Evolutionary conservation across 768 basidiomycete species (phyloP).

Genomic region (Suillus sp.): DNA sequence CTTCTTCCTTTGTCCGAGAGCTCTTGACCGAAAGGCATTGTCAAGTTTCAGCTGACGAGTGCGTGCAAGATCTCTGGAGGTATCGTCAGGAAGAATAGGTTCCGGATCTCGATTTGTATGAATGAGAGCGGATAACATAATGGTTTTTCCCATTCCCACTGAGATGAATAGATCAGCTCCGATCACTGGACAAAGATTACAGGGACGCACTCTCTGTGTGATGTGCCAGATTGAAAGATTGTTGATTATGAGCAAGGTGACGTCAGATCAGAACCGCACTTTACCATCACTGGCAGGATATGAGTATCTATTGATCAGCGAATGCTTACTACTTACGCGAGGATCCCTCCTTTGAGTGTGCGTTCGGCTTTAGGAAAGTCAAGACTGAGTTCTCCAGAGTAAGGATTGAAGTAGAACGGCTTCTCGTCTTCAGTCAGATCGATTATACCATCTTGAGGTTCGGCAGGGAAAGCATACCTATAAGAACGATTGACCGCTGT

Average conservation of each 20-base stretch:
- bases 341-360: conserved; percentile 81
- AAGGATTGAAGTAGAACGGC: conserved; percentile 87
- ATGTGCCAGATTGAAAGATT: conserved; percentile 4
- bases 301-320: conserved; percentile 13
- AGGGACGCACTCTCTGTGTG: conserved; percentile 50
- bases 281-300: conserved; percentile 38
- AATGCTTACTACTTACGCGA: conserved; percentile 63
- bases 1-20: conserved; percentile 33
- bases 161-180: conserved; percentile 14
- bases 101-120: conserved; percentile 69
- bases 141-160: conserved; percentile 98
- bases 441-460: conserved; percentile 59
- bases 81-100: conserved; percentile 34
- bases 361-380: conserved; percentile 81
- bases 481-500: conserved; percentile 12
- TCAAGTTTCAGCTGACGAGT: conserved; percentile 63
- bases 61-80: conserved; percentile 36
- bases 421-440: conserved; percentile 82
- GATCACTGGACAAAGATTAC: conserved; percentile 9
- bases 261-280: background rate
- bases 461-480: conserved; percentile 75
- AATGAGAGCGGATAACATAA: conserved; percentile 89
- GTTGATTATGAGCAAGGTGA: conserved; percentile 13
- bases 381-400: conserved; percentile 87
- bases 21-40: conserved; percentile 56